These are phyloP conservation scores for Phaffomyces thermotolerans DNA, from an alignment of 805 yeast species.

Conservation along the genomic window DNA sequence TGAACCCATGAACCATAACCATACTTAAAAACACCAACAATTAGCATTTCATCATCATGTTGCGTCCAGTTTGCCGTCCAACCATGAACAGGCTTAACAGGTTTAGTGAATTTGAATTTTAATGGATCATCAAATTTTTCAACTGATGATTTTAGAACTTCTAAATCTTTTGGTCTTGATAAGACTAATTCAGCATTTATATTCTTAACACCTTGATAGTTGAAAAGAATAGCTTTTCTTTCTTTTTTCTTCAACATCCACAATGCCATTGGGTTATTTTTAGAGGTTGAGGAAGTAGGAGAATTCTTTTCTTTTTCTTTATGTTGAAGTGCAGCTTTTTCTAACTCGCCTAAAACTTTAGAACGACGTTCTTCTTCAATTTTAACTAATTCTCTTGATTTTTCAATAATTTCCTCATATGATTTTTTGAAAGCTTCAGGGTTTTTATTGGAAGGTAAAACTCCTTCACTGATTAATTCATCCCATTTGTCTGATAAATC, in stretches of 20 bases:
- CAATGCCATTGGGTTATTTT: conserved; percentile 39
- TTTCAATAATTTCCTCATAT: conserved; percentile 61
- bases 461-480: conserved; percentile 82
- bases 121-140: conserved; percentile 53
- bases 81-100: conserved; percentile 76
- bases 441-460: conserved; percentile 75
- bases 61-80: conserved; percentile 88
- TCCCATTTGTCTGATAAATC: conserved; percentile 74
- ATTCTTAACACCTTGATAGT: conserved; percentile 78
- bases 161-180: conserved; percentile 81
- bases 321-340: conserved; percentile 51
- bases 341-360: conserved; percentile 48
- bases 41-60: conserved; percentile 77
- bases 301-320: conserved; percentile 36
- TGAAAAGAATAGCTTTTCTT: conserved; percentile 84
- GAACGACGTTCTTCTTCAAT: conserved; percentile 60
- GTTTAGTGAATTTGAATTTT: conserved; percentile 49
- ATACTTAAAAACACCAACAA: conserved; percentile 83
- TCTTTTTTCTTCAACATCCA: conserved; percentile 69
- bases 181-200: conserved; percentile 85
- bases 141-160: conserved; percentile 47
- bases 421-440: conserved; percentile 71
- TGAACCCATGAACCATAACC: conserved; percentile 96
- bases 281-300: conserved; percentile 25
- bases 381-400: conserved; percentile 52